These are phyloP conservation scores for Croton setiger DNA, from an alignment of 441 rosid species.

Conservation along the genomic window DNA sequence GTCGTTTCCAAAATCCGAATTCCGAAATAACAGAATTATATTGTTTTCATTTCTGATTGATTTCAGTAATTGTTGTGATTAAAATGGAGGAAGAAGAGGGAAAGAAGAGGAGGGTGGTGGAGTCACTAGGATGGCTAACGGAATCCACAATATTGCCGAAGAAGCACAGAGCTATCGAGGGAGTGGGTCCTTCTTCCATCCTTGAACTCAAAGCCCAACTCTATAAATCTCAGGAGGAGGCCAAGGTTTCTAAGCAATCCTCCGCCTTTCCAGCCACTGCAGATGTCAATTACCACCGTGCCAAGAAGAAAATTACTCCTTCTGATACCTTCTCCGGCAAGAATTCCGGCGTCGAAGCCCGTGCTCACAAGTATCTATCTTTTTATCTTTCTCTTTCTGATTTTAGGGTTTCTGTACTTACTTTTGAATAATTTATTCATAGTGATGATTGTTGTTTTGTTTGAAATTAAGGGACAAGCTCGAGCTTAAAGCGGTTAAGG, in stretches of 20 bases:
- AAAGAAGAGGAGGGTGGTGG: conserved; percentile 63
- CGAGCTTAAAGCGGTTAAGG: conserved; percentile 76
- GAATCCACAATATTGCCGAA: conserved; percentile 88
- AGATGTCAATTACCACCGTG: conserved; percentile 68
- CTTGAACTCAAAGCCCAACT: conserved; percentile 91
- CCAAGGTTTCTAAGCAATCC: conserved; percentile 56
- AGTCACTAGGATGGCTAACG: conserved; percentile 93
- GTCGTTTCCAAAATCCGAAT: no score
- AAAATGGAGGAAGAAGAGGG: conserved; percentile 45
- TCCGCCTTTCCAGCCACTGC: conserved; percentile 45
- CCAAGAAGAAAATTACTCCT: conserved; percentile 53
- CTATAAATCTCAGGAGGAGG: conserved; percentile 79
- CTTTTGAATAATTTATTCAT: background rate
- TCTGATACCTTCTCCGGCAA: conserved; percentile 50
- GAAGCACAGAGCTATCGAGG: conserved; percentile 81
- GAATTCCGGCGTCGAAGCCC: conserved; percentile 84
- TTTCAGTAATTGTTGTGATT: background rate
- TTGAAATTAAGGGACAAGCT: conserved; percentile 65
- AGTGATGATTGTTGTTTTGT: background rate
- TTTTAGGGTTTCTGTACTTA: conserved; percentile 6
- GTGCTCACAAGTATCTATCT: conserved; percentile 53
- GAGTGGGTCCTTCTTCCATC: conserved; percentile 84
- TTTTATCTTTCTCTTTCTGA: background rate
- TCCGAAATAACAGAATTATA: background rate
- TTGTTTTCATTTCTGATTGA: background rate